These are phyloP conservation scores for Scheffersomyces stipitis DNA, from an alignment of 805 yeast species.

Conservation along the genomic window DNA sequence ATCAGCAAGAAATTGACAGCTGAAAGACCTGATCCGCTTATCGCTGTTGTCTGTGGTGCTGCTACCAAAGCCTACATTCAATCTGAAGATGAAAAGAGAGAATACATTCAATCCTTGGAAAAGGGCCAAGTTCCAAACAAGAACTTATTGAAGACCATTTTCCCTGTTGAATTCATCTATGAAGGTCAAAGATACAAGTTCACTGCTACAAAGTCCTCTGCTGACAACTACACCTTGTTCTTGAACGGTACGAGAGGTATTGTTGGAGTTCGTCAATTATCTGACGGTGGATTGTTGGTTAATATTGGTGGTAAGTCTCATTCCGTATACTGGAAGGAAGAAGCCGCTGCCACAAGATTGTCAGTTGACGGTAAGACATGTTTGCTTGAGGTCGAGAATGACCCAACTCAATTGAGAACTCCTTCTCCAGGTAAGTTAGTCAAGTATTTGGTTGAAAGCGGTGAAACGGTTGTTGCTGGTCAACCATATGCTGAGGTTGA, in stretches of 20 bases:
- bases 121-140: constrained; percentile 94
- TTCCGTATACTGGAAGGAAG: constrained; percentile 96
- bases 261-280: constrained; percentile 81
- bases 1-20: constrained; percentile 92
- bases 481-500: constrained; percentile 98
- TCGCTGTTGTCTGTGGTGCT: constrained; percentile 97
- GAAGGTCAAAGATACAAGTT: constrained; percentile 92
- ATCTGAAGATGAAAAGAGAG: constrained; percentile 65
- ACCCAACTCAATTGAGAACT: constrained; percentile 97
- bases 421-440: constrained; percentile 99
- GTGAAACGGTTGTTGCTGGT: constrained; percentile 89
- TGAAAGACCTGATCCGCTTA: constrained; percentile 88
- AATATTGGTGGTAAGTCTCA: constrained; percentile 92
- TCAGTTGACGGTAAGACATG: constrained; percentile 96
- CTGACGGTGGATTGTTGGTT: constrained; percentile 91
- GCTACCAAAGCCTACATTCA: constrained; percentile 90
- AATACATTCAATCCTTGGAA: constrained; percentile 75
- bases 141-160: constrained; percentile 77
- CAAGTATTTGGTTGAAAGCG: constrained; percentile 88
- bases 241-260: constrained; percentile 90
- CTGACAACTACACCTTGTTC: constrained; percentile 81
- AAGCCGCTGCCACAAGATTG: constrained; percentile 90
- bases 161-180: constrained; percentile 92
- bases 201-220: constrained; percentile 91
- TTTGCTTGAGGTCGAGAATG: constrained; percentile 90